Evolutionary conservation across 2,329 filamentous ascomycete species (phyloP), one percentile per base, ranked within the genome.

Genomic region (Botrytis galanthina): DNA sequence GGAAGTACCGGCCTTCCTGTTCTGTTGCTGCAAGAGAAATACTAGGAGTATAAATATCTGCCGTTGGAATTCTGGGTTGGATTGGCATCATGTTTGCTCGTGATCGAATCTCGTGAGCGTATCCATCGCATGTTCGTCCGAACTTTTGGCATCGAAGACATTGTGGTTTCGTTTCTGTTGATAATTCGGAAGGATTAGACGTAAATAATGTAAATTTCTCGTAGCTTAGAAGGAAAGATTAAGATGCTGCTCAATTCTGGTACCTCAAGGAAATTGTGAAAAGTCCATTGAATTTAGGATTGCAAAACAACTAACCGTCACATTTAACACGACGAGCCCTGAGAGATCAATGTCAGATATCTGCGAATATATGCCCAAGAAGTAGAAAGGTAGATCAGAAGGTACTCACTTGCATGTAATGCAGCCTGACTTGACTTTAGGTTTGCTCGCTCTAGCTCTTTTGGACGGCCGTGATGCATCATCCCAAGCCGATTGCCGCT

Each of bases 371-470:
- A n/a, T n/a, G 16, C 16, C 7, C 16, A 44, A 68, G 9, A 22
- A 10, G 16, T 14, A 12, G 26, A n/a, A n/a, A n/a, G 0, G 26
- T 54, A 37, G 14, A 51, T 6, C 26, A 39, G 14, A 29, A 20
- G 69, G 46, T 59, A 72, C 85, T 87, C 79, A 85, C 88, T 91
- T 91, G 88, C 90, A 92, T 80, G 88, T 90, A 78, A 85, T 84
- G 80, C 90, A 91, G 35, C 90, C 89, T 1, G 88, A 90, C 82
- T 89, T 91, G 74, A 91, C 89, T 79, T 91, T 91, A n/a, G 79
- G 78, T 48, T 74, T 77, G 66, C 78, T 79, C 35, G 79, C 78
- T 64, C 80, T 71, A 32, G 75, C 74, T 63, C 76, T 77, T 71
- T 80, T 80, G 12, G 60, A 59, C 14, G 73, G 57, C 48, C 73